These are phyloP conservation scores for Colletotrichum theobromicola DNA, from an alignment of 2,329 filamentous ascomycete species.

Conservation along the genomic window DNA sequence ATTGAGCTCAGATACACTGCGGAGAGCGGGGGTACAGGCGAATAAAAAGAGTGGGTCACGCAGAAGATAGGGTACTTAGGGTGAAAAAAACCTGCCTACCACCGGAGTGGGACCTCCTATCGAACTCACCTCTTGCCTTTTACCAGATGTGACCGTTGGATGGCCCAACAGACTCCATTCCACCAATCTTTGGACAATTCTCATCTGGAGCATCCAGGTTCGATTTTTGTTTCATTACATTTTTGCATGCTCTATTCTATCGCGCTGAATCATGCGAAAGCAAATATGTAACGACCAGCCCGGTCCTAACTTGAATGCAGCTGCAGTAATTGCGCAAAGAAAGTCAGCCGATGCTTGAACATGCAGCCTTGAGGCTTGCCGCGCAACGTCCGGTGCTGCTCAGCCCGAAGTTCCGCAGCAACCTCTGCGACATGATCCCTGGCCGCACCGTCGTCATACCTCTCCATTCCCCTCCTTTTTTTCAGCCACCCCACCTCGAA, in stretches of 20 bases:
- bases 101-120: constrained; percentile 66
- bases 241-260: background rate
- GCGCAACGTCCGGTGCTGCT: background rate
- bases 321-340: background rate
- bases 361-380: background rate
- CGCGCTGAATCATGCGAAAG: background rate
- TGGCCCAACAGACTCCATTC: constrained; percentile 45
- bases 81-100: accelerated
- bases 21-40: background rate
- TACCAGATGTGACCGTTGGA: constrained; percentile 72
- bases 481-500: background rate
- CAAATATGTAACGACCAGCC: background rate
- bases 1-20: background rate
- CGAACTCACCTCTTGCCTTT: constrained; percentile 73
- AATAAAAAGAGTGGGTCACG: background rate
- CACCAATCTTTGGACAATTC: constrained; percentile 41
- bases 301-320: background rate
- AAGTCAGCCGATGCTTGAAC: background rate
- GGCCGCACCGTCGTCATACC: constrained; percentile 14
- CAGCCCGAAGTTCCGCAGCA: background rate
- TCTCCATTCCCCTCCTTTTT: background rate
- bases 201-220: constrained; percentile 28
- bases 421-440: background rate
- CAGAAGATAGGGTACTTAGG: constrained; percentile 21
- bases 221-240: constrained; percentile 25